phyloP scores from a whole-genome alignment of 2,329 filamentous ascomycete genomes.

The Cadophora gregata region DNA sequence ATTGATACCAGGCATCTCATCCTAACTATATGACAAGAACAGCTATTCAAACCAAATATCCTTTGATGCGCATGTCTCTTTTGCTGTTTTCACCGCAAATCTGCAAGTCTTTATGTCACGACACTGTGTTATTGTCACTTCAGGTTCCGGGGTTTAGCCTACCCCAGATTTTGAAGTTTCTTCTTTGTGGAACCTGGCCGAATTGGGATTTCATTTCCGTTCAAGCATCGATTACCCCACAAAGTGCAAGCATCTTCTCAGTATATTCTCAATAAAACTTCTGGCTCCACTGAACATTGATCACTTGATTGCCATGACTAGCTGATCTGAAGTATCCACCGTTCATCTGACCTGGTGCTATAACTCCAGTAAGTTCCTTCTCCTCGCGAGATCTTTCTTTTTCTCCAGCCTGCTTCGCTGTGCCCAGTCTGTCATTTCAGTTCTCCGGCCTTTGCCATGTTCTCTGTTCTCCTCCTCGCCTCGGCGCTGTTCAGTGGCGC shows the following conservation, averaged over 20 bases:
- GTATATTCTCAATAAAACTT: background rate
- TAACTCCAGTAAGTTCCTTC: background rate
- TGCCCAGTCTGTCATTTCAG: background rate
- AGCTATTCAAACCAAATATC: too few species aligned
- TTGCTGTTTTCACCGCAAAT: too few species aligned
- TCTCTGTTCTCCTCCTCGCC: background rate
- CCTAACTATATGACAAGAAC: too few species aligned
- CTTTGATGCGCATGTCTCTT: too few species aligned
- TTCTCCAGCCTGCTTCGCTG: background rate
- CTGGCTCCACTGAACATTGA: background rate
- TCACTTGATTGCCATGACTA: background rate
- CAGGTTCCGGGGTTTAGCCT: background rate
- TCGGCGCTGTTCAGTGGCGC: background rate
- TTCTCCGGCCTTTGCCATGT: background rate
- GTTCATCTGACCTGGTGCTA: background rate
- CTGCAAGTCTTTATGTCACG: too few species aligned
- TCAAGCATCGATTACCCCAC: constrained; percentile 2
- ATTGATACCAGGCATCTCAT: too few species aligned
- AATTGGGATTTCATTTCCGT: background rate
- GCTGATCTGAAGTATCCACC: background rate
- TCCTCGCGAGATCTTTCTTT: background rate
- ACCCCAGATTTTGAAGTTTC: background rate
- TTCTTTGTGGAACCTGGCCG: background rate
- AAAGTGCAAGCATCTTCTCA: background rate
- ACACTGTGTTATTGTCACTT: background rate